Percentiles rank a stretch among this genome's conserved stretches.
Conservation (phyloP, 2,329 filamentous ascomycete species). For the Chaetomiaceae sp. region DNA sequence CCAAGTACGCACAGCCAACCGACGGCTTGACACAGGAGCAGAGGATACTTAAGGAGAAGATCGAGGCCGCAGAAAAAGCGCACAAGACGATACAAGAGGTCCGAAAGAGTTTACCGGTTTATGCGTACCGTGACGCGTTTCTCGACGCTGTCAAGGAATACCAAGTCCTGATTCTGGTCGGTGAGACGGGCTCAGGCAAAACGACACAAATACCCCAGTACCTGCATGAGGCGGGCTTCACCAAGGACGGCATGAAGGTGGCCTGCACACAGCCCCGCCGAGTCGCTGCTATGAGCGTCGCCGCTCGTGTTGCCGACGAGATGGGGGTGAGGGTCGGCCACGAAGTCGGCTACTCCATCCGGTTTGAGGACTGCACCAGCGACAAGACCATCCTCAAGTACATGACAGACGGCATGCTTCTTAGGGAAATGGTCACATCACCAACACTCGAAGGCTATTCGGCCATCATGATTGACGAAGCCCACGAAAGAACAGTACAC, state of each 20-base stretch:
- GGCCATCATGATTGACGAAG: constrained; percentile 93
- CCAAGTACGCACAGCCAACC: constrained; percentile 24
- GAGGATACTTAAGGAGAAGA: constrained; percentile 69
- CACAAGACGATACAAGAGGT: constrained; percentile 87
- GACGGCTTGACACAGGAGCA: constrained; percentile 69
- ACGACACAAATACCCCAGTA: constrained; percentile 95
- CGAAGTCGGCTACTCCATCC: constrained; percentile 90
- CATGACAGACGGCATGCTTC: constrained; percentile 94
- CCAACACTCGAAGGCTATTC: constrained; percentile 79
- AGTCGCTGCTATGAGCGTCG: constrained; percentile 96
- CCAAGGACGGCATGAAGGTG: constrained; percentile 76
- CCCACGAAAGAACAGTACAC: constrained; percentile 86
- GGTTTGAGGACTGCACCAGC: constrained; percentile 88
- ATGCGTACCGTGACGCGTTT: constrained; percentile 79
- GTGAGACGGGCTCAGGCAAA: constrained; percentile 92
- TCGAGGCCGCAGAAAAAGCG: constrained; percentile 85
- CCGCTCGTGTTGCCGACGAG: constrained; percentile 92
- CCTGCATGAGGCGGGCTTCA: constrained; percentile 85
- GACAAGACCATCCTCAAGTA: constrained; percentile 93
- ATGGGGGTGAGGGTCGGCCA: constrained; percentile 85
- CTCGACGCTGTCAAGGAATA: constrained; percentile 80
- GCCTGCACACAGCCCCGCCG: constrained; percentile 91
- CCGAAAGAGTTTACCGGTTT: constrained; percentile 84
- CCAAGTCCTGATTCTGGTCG: constrained; percentile 87
- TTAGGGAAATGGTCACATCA: constrained; percentile 85